Percentiles rank a stretch among this genome's conserved stretches.
Conservation (phyloP, 306 rosid genomes). For the Alnus glutinosa region DNA sequence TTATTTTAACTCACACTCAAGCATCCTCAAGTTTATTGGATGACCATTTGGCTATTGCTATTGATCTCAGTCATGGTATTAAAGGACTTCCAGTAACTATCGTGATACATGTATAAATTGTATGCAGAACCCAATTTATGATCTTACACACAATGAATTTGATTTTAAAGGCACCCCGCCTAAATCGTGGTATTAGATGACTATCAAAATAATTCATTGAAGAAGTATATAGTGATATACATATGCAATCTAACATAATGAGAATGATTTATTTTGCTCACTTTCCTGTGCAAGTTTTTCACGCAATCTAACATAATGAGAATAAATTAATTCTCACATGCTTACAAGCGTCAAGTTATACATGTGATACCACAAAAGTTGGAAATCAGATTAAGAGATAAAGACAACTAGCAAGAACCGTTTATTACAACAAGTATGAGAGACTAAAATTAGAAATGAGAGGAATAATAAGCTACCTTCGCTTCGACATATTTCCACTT, state of each 20-base stretch:
- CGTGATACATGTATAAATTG: background rate
- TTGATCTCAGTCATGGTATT: background rate
- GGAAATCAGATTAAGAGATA: slow-evolving; percentile 7
- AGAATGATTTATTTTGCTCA: background rate
- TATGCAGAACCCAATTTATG: background rate
- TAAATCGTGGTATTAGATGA: background rate
- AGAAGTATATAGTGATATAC: background rate
- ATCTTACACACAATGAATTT: background rate
- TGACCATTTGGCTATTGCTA: background rate
- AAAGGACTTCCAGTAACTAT: background rate
- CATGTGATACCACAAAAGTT: slow-evolving; percentile 1
- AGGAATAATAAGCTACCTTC: slow-evolving; percentile 53
- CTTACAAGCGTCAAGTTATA: background rate
- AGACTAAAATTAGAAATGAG: background rate
- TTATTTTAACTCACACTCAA: background rate
- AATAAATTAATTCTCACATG: background rate
- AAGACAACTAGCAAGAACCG: background rate
- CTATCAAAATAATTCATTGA: background rate
- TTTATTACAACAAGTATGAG: slow-evolving; percentile 6
- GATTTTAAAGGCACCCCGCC: background rate
- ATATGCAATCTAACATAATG: background rate
- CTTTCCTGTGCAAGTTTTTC: too few relatives aligned
- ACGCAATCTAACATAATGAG: background rate
- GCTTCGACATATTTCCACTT: slow-evolving; percentile 92
- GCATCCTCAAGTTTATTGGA: background rate